Evolutionary conservation across 345 rosid genomes (phyloP).

Genomic region (thale cress (Arabidopsis thaliana)): DNA sequence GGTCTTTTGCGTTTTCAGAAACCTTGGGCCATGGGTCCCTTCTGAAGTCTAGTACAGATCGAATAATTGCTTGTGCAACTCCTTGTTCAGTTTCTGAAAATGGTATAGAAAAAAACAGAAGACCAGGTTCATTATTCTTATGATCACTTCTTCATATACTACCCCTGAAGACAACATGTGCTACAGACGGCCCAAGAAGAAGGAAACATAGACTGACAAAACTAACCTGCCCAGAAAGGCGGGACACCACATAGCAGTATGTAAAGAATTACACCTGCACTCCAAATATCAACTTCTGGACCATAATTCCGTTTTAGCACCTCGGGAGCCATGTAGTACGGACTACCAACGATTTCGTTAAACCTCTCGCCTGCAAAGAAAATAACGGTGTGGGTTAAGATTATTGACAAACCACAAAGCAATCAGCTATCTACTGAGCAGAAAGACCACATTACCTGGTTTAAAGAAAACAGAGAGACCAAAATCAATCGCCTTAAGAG

Average conservation of each 20-base stretch:
- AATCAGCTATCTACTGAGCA: conserved; percentile 8
- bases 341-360: conserved; percentile 94
- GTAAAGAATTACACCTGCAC: conserved; percentile 95
- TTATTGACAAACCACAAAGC: neutral
- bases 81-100: conserved; percentile 97
- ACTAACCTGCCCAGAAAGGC: conserved; percentile 97
- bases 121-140: conserved; percentile 1
- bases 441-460: conserved; percentile 64
- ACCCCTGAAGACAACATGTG: neutral
- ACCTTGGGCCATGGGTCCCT: conserved; percentile 99
- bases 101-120: conserved; percentile 18
- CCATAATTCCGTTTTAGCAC: conserved; percentile 87
- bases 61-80: conserved; percentile 91
- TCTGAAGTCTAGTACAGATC: conserved; percentile 77
- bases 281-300: conserved; percentile 95
- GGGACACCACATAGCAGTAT: conserved; percentile 95
- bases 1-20: conserved; percentile 86
- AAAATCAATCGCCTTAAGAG: conserved; percentile 90
- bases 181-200: neutral
- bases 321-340: conserved; percentile 99
- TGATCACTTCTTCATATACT: conserved; percentile 13
- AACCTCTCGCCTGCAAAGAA: conserved; percentile 73
- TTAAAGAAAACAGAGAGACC: conserved; percentile 95
- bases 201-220: conserved; percentile 18
- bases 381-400: conserved; percentile 23